Percentiles rank a stretch among this genome's conserved stretches.
Evolutionary conservation across 306 rosid species (phyloP).

Genomic region (Vigna angularis): DNA sequence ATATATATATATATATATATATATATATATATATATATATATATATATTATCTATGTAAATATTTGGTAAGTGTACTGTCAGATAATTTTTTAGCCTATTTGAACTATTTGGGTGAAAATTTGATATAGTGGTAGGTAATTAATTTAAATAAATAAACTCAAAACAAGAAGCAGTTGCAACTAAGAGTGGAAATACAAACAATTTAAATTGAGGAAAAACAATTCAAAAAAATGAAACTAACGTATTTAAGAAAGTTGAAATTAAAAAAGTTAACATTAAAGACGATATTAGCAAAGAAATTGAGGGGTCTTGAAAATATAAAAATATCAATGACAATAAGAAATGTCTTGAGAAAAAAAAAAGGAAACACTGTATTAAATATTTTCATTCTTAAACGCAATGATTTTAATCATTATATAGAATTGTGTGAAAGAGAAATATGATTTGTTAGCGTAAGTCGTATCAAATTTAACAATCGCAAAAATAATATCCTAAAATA

Average conservation of each 20-base stretch:
- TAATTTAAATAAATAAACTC: background rate
- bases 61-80: too few relatives aligned
- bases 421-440: too few relatives aligned
- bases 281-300: background rate
- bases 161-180: background rate
- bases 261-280: background rate
- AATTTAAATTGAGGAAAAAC: background rate
- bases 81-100: too few relatives aligned
- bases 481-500: too few relatives aligned
- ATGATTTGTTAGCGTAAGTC: too few relatives aligned
- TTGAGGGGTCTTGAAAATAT: background rate
- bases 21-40: too few relatives aligned
- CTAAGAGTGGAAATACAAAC: background rate
- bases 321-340: background rate
- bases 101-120: too few relatives aligned
- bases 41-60: too few relatives aligned
- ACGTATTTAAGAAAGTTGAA: background rate
- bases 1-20: too few relatives aligned
- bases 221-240: background rate
- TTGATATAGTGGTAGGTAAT: background rate
- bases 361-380: background rate
- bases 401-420: too few relatives aligned
- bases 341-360: background rate
- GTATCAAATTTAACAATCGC: too few relatives aligned
- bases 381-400: background rate